Conservation (phyloP, 208 protist species). For the Trypanosoma avium region DNA sequence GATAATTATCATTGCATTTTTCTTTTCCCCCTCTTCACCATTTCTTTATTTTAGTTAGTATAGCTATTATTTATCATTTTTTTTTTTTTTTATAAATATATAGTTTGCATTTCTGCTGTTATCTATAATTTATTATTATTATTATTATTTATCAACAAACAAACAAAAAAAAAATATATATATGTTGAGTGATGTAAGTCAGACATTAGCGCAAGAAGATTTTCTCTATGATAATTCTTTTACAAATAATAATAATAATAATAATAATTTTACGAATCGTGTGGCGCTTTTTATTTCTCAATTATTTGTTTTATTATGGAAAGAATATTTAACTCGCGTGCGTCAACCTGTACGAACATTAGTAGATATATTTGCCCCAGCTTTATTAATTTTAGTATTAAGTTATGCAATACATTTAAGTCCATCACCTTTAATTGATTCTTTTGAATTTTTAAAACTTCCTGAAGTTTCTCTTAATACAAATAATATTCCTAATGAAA, state of each 20-base stretch:
- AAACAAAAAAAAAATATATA: too few relatives aligned
- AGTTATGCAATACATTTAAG: slow-evolving; percentile 10
- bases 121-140: too few relatives aligned
- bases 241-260: too few relatives aligned
- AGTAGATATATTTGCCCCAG: slow-evolving; percentile 9
- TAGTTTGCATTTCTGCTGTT: too few relatives aligned
- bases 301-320: slow-evolving; percentile 3
- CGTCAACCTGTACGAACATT: slow-evolving; percentile 3
- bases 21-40: too few relatives aligned
- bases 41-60: too few relatives aligned
- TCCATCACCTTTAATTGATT: slow-evolving; percentile 9
- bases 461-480: neutral
- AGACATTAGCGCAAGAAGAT: neutral
- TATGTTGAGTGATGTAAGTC: neutral
- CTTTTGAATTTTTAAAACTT: slow-evolving; percentile 5
- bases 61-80: too few relatives aligned
- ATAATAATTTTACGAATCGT: neutral
- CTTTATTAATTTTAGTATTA: slow-evolving; percentile 12
- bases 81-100: too few relatives aligned
- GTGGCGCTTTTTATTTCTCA: slow-evolving; percentile 15
- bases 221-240: neutral
- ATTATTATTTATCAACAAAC: too few relatives aligned
- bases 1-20: neutral
- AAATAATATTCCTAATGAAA: slow-evolving; percentile 20
- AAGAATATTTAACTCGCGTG: slow-evolving; percentile 10